Evolutionary conservation across 2,329 filamentous ascomycete species (phyloP).

Genomic region (Ustilaginoidea virens): DNA sequence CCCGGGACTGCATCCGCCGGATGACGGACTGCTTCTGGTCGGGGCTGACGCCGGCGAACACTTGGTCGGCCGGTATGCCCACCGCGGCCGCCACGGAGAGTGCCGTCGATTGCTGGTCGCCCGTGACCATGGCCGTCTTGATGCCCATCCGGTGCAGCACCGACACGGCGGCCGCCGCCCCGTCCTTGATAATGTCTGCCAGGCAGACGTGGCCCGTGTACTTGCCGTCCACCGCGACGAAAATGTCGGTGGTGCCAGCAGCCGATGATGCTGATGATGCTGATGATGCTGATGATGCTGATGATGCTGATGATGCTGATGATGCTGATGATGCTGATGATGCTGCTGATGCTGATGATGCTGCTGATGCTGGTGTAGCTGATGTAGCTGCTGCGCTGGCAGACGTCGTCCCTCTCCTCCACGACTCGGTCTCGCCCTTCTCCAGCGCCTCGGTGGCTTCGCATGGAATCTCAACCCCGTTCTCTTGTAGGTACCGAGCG

Average conservation of each 20-base stretch:
- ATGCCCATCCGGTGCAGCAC: constrained; percentile 77
- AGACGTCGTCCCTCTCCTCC: constrained; percentile 10
- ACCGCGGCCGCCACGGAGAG: constrained; percentile 69
- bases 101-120: constrained; percentile 76
- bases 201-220: constrained; percentile 77
- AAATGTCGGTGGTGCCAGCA: constrained; percentile 71
- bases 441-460: constrained; percentile 49
- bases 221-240: constrained; percentile 68
- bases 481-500: constrained; percentile 56
- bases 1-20: constrained; percentile 54
- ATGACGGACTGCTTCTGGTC: constrained; percentile 85
- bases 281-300: too few relatives aligned
- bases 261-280: constrained; percentile 20
- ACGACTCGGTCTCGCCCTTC: constrained; percentile 32
- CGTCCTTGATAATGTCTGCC: constrained; percentile 81
- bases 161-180: constrained; percentile 63
- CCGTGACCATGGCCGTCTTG: constrained; percentile 81
- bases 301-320: too few relatives aligned
- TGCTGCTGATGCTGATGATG: too few relatives aligned
- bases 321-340: too few relatives aligned
- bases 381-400: too few relatives aligned
- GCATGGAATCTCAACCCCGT: constrained; percentile 49
- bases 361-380: too few relatives aligned
- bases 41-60: constrained; percentile 78
- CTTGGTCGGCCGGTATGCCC: constrained; percentile 60